A percentile compares a stretch with the other conserved stretches of the same genome.
Conservation (phyloP, 108 stramenopile genomes). For the Aurantiochytrium sp. region DNA sequence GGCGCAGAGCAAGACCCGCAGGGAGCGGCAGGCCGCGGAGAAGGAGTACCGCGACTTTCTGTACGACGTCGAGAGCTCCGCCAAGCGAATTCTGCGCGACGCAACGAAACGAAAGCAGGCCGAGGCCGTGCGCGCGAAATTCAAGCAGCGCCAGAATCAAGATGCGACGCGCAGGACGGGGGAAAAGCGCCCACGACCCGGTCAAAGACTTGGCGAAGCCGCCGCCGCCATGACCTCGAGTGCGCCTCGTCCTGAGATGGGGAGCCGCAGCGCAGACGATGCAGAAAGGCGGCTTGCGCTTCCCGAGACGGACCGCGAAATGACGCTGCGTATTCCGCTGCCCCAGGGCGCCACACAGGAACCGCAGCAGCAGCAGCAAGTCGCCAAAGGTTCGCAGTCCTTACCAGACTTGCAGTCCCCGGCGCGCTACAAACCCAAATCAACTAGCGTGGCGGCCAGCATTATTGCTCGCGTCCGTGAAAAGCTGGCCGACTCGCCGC, state of each 20-base stretch:
- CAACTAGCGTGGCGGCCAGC: background rate
- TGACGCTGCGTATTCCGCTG: background rate
- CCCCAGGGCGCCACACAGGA: background rate
- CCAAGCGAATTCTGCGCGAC: conserved; percentile 30
- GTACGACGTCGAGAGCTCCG: conserved; percentile 34
- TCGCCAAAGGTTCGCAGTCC: background rate
- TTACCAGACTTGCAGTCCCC: background rate
- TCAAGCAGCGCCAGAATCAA: background rate
- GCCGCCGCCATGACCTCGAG: too few relatives aligned
- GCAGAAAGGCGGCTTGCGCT: background rate
- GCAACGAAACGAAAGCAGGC: conserved; percentile 26
- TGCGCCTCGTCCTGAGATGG: background rate
- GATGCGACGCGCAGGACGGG: background rate
- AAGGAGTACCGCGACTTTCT: conserved; percentile 38
- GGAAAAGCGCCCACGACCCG: background rate
- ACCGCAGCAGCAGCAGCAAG: background rate
- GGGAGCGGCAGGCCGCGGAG: conserved; percentile 15
- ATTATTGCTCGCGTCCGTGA: background rate
- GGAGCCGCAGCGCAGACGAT: background rate
- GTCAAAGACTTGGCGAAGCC: too few relatives aligned
- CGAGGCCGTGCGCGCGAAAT: background rate
- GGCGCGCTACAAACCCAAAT: background rate
- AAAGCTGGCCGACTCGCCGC: background rate
- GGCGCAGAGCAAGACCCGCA: background rate
- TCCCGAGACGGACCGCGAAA: background rate